Percentiles rank a stretch among this genome's conserved stretches.
phyloP scores from a whole-genome alignment of 1,284 basidiomycete species.

The Entoloma clypeatum region DNA sequence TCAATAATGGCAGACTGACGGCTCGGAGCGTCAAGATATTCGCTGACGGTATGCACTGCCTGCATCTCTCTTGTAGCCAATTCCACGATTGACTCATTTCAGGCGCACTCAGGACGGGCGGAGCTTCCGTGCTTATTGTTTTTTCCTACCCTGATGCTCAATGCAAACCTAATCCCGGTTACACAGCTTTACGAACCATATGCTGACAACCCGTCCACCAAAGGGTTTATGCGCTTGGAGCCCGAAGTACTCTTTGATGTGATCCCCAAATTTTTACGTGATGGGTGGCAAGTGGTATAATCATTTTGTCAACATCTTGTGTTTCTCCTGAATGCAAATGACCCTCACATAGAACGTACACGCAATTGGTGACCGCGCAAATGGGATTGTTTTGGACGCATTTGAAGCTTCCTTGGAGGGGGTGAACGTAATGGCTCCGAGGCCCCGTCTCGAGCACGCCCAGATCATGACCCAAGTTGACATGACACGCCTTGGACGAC shows the following conservation, averaged over 20 bases:
- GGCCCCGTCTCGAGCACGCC: conserved; percentile 87
- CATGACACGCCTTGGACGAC: conserved; percentile 67
- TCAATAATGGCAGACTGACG: conserved; percentile 58
- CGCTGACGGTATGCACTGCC: conserved; percentile 58
- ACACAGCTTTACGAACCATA: conserved; percentile 73
- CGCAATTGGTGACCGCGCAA: conserved; percentile 90
- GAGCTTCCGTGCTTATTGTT: conserved; percentile 68
- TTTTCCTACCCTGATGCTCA: conserved; percentile 2
- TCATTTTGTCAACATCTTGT: conserved; percentile 1
- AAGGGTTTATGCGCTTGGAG: conserved; percentile 74
- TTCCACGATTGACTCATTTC: conserved; percentile 16
- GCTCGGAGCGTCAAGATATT: conserved; percentile 88
- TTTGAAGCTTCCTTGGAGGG: conserved; percentile 68
- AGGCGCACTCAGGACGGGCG: conserved; percentile 87
- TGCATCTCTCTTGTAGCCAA: conserved; percentile 7
- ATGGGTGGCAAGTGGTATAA: conserved; percentile 80
- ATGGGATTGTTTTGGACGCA: conserved; percentile 77
- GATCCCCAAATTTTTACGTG: conserved; percentile 67
- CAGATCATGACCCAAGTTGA: conserved; percentile 78
- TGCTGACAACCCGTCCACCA: conserved; percentile 70
- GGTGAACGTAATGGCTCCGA: conserved; percentile 56
- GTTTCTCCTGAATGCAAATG: conserved; percentile 6
- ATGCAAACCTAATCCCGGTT: neutral
- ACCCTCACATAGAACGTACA: conserved; percentile 87
- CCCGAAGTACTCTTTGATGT: conserved; percentile 59